Conservation (phyloP, 306 rosid species). For the Prosopis cineraria region DNA sequence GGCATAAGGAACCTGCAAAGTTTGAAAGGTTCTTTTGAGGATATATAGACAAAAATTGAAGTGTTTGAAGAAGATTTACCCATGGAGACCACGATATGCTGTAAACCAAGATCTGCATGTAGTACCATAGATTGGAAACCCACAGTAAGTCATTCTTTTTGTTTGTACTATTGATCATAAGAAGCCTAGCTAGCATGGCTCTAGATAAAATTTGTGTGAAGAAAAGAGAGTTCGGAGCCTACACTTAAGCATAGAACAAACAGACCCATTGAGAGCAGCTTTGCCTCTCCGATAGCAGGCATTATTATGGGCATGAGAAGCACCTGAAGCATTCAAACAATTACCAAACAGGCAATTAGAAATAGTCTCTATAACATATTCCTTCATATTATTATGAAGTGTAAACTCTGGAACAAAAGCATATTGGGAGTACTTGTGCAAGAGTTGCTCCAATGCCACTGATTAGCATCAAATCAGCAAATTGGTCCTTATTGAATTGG, state of each 20-base stretch:
- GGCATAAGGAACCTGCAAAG: slow-evolving; percentile 86
- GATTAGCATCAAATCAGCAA: slow-evolving; percentile 77
- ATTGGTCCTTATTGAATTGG: slow-evolving; percentile 75
- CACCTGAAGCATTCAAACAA: slow-evolving; percentile 50
- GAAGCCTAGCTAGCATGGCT: background rate
- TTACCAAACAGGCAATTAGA: background rate
- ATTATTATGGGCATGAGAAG: slow-evolving; percentile 69
- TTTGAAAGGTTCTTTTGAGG: slow-evolving; percentile 25
- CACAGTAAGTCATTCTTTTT: slow-evolving; percentile 6
- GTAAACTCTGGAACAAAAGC: slow-evolving; percentile 13
- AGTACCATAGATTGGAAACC: slow-evolving; percentile 24
- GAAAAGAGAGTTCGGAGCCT: slow-evolving; percentile 27
- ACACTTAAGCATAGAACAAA: slow-evolving; percentile 56
- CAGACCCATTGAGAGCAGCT: slow-evolving; percentile 70
- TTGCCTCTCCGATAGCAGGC: slow-evolving; percentile 70
- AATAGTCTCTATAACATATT: background rate
- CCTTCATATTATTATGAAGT: background rate
- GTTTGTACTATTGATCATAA: background rate
- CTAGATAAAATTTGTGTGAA: background rate
- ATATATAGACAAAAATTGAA: background rate
- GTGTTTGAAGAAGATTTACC: slow-evolving; percentile 53
- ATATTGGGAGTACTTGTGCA: slow-evolving; percentile 56
- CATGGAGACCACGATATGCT: slow-evolving; percentile 82
- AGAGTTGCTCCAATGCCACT: slow-evolving; percentile 61
- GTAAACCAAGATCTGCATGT: slow-evolving; percentile 64